Conservation (phyloP, 331 rosid genomes). For the Malus hybrid region DNA sequence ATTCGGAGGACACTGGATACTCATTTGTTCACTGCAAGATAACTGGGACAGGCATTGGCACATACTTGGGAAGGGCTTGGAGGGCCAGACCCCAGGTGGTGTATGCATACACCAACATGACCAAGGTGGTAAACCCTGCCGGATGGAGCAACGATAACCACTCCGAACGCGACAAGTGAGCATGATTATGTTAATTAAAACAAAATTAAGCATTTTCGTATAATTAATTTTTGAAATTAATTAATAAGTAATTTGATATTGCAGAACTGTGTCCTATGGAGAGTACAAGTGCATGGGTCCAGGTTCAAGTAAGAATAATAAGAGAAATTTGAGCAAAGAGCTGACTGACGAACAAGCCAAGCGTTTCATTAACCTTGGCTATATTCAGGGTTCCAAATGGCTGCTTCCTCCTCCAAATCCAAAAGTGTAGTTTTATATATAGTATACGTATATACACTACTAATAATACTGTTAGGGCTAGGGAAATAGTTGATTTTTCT, state of each 20-base stretch:
- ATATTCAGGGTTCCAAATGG: conserved; percentile 47
- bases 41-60: conserved; percentile 22
- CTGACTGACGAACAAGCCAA: conserved; percentile 13
- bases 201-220: not conserved
- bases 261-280: conserved; percentile 39
- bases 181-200: not conserved
- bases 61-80: conserved; percentile 62
- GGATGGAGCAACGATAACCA: conserved; percentile 39
- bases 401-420: conserved; percentile 58
- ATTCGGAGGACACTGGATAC: conserved; percentile 20
- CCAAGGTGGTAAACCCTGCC: conserved; percentile 2
- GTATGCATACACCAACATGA: conserved; percentile 33
- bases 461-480: not conserved
- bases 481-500: too few relatives aligned
- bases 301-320: conserved; percentile 4
- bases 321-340: conserved; percentile 18
- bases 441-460: not conserved
- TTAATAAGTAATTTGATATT: not conserved
- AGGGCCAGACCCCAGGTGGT: conserved; percentile 24
- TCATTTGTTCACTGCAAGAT: conserved; percentile 49
- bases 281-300: conserved; percentile 38
- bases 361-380: conserved; percentile 31
- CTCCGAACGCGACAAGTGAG: conserved; percentile 17
- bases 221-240: not conserved
- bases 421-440: not conserved